These are phyloP conservation scores for Backusella parvicylindrica DNA, from an alignment of 192 early-diverging fungal genomes.

Conservation along the genomic window DNA sequence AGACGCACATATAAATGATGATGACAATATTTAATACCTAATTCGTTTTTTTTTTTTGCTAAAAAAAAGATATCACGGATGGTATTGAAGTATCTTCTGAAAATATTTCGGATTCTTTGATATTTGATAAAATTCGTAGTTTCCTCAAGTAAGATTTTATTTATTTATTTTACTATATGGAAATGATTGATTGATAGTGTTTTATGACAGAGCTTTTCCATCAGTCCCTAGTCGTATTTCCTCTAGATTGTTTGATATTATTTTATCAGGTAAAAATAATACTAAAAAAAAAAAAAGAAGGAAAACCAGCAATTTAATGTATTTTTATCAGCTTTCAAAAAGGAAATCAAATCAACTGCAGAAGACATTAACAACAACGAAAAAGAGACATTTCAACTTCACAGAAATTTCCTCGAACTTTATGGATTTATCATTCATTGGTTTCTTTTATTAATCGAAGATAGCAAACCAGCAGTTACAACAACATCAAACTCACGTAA, in stretches of 20 bases:
- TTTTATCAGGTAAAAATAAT: constrained; percentile 59
- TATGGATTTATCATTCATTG: constrained; percentile 85
- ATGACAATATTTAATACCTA: neutral
- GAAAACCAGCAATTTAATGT: neutral
- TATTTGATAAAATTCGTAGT: constrained; percentile 65
- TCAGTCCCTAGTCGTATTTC: constrained; percentile 40
- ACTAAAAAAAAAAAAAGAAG: neutral
- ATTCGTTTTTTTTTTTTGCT: neutral
- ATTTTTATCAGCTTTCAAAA: constrained; percentile 52
- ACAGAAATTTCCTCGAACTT: constrained; percentile 68
- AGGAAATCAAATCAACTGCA: constrained; percentile 58
- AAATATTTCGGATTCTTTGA: constrained; percentile 37
- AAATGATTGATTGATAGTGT: constrained; percentile 10
- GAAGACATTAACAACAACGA: constrained; percentile 59
- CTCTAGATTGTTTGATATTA: constrained; percentile 63
- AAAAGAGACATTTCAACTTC: constrained; percentile 68
- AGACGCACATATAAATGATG: neutral
- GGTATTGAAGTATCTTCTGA: constrained; percentile 38
- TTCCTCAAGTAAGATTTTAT: constrained; percentile 67
- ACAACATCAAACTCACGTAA: constrained; percentile 16
- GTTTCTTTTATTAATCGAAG: constrained; percentile 68
- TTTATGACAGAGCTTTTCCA: constrained; percentile 44
- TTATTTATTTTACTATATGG: too few species aligned
- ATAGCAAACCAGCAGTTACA: constrained; percentile 38
- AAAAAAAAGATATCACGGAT: constrained; percentile 43